Percentiles rank a stretch among this genome's conserved stretches.
Evolutionary conservation across 306 rosid species (phyloP).

Genomic region (Sechiopsis laciniata): DNA sequence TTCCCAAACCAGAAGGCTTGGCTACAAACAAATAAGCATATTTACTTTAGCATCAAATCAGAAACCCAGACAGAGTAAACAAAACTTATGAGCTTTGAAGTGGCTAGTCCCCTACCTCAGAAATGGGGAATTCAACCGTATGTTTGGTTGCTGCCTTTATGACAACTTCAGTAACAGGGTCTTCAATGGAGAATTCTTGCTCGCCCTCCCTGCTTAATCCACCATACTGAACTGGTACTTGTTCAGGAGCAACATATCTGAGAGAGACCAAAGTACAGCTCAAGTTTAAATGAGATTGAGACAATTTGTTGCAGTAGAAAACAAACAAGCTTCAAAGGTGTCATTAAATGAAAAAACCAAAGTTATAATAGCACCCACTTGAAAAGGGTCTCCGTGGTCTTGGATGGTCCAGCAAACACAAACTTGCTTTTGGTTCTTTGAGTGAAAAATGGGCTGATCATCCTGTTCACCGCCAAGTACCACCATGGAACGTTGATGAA

Average conservation of each 20-base stretch:
- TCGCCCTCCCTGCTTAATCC: conserved; percentile 78
- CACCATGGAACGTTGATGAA: conserved; percentile 59
- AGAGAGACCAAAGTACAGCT: not conserved
- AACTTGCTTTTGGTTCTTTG: conserved; percentile 80
- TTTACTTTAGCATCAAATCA: not conserved
- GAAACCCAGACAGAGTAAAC: not conserved
- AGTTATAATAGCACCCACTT: conserved; percentile 30
- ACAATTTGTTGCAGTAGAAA: not conserved
- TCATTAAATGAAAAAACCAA: not conserved
- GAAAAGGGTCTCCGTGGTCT: conserved; percentile 71
- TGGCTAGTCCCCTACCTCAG: conserved; percentile 46
- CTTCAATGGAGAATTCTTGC: conserved; percentile 59
- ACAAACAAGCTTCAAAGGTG: not conserved
- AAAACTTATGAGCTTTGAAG: not conserved
- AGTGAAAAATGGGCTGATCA: conserved; percentile 51
- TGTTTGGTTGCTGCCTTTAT: conserved; percentile 69
- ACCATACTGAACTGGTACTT: conserved; percentile 79
- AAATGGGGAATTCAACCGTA: conserved; percentile 55
- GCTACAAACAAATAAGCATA: conserved; percentile 36
- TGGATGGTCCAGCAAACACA: conserved; percentile 77
- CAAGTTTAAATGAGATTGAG: not conserved
- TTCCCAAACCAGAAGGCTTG: conserved; percentile 63
- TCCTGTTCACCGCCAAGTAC: conserved; percentile 44
- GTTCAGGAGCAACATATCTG: conserved; percentile 80
- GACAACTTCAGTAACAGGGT: conserved; percentile 59